Conservation (phyloP, 2,329 filamentous ascomycete genomes). For the Penicillium occitanis region DNA sequence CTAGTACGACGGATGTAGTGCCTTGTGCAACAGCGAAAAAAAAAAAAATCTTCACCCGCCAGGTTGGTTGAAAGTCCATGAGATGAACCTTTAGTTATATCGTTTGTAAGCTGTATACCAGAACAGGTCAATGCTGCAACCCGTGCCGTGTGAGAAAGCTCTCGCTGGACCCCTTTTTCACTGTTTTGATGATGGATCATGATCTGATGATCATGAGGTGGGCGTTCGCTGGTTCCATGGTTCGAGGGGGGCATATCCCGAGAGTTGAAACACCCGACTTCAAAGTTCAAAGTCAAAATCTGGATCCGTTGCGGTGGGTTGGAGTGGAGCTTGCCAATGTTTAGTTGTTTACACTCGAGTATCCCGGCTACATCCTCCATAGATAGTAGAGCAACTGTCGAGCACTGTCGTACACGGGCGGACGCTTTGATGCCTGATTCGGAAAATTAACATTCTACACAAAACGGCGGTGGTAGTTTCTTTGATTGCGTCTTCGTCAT, state of each 20-base stretch:
- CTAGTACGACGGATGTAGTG: background rate
- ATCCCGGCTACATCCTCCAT: background rate
- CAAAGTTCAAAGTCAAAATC: background rate
- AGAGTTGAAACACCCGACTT: conserved; percentile 2
- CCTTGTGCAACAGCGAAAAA: background rate
- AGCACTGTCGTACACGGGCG: background rate
- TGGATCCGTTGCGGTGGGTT: conserved; percentile 9
- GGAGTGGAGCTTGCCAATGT: background rate
- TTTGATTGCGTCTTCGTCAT: background rate
- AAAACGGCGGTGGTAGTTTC: background rate
- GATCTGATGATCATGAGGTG: conserved; percentile 1
- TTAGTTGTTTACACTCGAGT: background rate
- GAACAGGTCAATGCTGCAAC: background rate
- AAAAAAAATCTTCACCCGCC: background rate
- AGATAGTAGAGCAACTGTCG: background rate
- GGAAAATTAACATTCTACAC: background rate
- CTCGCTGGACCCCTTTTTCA: background rate
- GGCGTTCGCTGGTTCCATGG: background rate
- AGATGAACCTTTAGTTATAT: background rate
- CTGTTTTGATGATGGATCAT: background rate
- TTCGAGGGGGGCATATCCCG: background rate
- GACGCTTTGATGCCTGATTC: conserved; percentile 7
- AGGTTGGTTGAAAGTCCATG: background rate
- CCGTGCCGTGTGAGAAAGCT: background rate
- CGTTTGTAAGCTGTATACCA: background rate